These are phyloP conservation scores for Carex scoparia DNA, from an alignment of 176 grass and related monocot genomes.

Conservation along the genomic window DNA sequence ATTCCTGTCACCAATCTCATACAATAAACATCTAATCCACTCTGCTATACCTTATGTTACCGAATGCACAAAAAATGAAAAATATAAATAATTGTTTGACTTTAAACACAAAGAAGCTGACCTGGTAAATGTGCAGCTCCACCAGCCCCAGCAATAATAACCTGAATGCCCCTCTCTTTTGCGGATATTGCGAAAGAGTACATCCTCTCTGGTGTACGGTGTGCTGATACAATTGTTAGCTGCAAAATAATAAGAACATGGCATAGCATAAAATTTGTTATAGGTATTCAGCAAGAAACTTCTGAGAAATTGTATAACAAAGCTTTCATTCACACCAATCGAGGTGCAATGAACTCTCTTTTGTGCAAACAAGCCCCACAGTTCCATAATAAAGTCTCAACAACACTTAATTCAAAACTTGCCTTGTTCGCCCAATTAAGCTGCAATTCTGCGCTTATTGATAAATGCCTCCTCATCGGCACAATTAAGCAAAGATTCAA, in stretches of 20 bases:
- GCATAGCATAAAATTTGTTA: not conserved
- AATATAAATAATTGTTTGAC: not conserved
- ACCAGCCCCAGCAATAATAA: constrained; percentile 89
- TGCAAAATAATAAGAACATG: constrained; percentile 27
- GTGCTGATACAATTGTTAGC: constrained; percentile 89
- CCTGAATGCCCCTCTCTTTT: constrained; percentile 65
- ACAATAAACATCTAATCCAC: not conserved
- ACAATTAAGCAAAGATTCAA: not conserved
- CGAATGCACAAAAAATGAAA: not conserved
- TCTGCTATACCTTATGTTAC: not conserved
- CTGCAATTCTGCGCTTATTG: not conserved
- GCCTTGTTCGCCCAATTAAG: not conserved
- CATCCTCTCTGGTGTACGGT: constrained; percentile 82
- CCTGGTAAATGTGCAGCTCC: constrained; percentile 96
- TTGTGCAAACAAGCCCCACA: not conserved
- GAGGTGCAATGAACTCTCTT: not conserved
- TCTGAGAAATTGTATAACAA: not conserved
- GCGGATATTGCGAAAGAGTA: constrained; percentile 61
- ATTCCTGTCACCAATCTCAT: constrained; percentile 49
- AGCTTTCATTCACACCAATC: too few relatives aligned
- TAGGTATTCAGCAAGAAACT: not conserved
- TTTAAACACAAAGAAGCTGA: constrained; percentile 14
- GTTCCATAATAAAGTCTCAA: not conserved
- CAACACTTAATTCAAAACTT: not conserved
- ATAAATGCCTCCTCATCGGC: not conserved